Evolutionary conservation across 2,329 filamentous ascomycete genomes (phyloP).

Genomic region (Paraconiothyrium sp.): DNA sequence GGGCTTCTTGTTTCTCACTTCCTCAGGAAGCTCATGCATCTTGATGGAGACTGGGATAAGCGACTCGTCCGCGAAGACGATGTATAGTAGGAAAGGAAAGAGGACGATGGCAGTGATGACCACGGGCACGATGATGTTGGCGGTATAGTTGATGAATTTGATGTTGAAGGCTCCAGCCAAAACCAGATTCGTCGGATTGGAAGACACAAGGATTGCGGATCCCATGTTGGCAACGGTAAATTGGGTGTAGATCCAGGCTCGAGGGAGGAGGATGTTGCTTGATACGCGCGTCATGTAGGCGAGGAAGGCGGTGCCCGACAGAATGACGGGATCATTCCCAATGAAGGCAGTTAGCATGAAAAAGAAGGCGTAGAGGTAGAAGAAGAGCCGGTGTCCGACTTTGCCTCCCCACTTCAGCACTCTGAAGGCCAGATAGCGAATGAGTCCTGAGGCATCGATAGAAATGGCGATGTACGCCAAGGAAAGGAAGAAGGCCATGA

Average conservation of each 20-base stretch:
- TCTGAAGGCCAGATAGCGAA: constrained; percentile 75
- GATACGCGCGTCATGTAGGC: constrained; percentile 81
- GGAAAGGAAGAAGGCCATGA: constrained; percentile 79
- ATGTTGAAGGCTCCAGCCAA: constrained; percentile 76
- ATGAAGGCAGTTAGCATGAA: constrained; percentile 73
- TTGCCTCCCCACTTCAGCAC: constrained; percentile 74
- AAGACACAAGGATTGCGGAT: constrained; percentile 79
- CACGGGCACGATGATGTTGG: constrained; percentile 80
- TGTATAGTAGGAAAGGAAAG: constrained; percentile 75
- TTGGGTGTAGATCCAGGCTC: constrained; percentile 78
- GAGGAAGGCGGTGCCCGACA: constrained; percentile 77
- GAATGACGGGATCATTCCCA: constrained; percentile 78
- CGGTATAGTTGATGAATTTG: constrained; percentile 77
- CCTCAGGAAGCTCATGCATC: constrained; percentile 72
- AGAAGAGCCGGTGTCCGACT: constrained; percentile 73
- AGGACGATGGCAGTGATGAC: constrained; percentile 72
- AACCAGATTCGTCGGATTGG: constrained; percentile 80
- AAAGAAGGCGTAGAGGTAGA: constrained; percentile 79
- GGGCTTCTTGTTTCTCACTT: constrained; percentile 64
- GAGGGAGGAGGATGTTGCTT: constrained; percentile 74
- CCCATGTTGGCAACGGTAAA: constrained; percentile 78
- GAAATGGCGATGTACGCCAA: constrained; percentile 81
- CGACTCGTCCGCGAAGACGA: constrained; percentile 71
- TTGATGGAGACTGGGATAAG: constrained; percentile 73
- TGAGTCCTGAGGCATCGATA: constrained; percentile 78